phyloP scores from a whole-genome alignment of 192 early-diverging fungal genomes.

The Linnemannia elongata region DNA sequence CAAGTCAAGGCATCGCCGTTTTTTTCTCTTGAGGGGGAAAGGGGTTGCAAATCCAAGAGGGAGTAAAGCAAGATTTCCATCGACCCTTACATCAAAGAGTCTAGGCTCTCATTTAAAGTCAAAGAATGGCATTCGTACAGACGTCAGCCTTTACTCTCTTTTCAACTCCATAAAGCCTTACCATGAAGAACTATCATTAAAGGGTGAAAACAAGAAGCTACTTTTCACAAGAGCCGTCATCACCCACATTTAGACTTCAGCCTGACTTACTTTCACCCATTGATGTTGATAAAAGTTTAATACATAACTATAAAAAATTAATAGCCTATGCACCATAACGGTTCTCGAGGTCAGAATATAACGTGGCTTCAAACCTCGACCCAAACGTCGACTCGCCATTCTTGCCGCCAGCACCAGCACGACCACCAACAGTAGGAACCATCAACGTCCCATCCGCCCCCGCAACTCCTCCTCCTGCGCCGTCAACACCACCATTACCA shows the following conservation, averaged over 20 bases:
- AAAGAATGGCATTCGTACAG: background rate
- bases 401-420: background rate
- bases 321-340: conserved; percentile 9
- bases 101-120: background rate
- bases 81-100: background rate
- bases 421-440: background rate
- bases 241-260: background rate
- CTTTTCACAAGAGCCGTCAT: background rate
- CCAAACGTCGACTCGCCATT: conserved; percentile 14
- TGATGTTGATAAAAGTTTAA: background rate
- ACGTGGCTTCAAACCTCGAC: conserved; percentile 38
- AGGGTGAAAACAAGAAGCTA: background rate
- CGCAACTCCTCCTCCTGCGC: background rate
- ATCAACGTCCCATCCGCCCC: background rate
- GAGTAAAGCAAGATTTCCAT: background rate
- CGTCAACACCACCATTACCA: background rate
- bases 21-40: background rate
- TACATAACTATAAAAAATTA: no score
- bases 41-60: background rate
- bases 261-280: background rate
- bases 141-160: no score
- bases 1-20: background rate
- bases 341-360: conserved; percentile 50
- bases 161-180: no score
- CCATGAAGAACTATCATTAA: no score